Percentiles rank a stretch among this genome's conserved stretches.
phyloP scores from a whole-genome alignment of 805 yeast genomes.

The Lipomyces spencermartinsiae region DNA sequence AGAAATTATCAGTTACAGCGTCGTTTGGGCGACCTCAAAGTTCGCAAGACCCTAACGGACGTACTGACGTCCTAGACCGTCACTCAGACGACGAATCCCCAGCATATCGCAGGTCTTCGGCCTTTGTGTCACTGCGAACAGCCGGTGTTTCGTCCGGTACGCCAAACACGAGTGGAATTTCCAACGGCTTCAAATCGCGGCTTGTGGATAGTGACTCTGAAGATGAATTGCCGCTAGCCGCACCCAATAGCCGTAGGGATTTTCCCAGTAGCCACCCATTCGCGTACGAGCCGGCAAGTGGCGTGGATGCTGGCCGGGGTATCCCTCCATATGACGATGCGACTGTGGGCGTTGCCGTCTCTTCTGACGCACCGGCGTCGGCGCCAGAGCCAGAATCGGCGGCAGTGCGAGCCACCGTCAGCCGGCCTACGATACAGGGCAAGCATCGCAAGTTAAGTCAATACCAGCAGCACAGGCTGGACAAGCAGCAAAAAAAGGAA shows the following conservation, averaged over 20 bases:
- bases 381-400: background rate
- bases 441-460: conserved; percentile 27
- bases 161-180: background rate
- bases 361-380: conserved; percentile 2
- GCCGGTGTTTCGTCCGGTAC: background rate
- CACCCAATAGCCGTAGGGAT: conserved; percentile 10
- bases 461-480: conserved; percentile 26
- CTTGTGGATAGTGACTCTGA: conserved; percentile 4
- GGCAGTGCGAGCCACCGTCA: background rate
- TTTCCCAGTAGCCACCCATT: conserved; percentile 16
- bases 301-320: background rate
- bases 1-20: background rate
- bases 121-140: background rate
- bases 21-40: background rate
- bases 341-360: background rate
- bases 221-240: conserved; percentile 1
- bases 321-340: background rate
- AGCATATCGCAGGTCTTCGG: background rate
- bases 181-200: background rate
- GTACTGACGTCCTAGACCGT: background rate
- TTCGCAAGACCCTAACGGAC: background rate
- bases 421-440: conserved; percentile 16
- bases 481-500: conserved; percentile 24
- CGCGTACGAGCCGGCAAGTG: background rate
- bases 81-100: background rate